phyloP scores from a whole-genome alignment of 768 basidiomycete species.

The Boletales sp. region DNA sequence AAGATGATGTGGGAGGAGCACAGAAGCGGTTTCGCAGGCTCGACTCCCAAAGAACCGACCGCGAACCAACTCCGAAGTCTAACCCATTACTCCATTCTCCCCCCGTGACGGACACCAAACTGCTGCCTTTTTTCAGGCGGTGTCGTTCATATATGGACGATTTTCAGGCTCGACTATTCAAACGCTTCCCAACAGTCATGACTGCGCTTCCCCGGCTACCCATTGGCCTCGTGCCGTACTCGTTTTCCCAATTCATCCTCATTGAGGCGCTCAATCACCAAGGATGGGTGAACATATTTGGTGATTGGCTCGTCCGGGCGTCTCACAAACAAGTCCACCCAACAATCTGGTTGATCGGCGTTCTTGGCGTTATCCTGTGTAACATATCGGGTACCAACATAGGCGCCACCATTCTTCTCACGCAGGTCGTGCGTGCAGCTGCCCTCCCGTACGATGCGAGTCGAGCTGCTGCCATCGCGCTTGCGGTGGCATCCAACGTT shows the following conservation, averaged over 20 bases:
- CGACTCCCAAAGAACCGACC: too few species aligned
- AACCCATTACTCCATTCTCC: too few species aligned
- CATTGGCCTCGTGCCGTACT: conserved; percentile 82
- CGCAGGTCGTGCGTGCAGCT: conserved; percentile 66
- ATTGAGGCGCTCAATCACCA: conserved; percentile 77
- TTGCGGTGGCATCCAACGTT: conserved; percentile 85
- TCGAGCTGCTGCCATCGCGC: conserved; percentile 61
- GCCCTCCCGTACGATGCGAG: conserved; percentile 29
- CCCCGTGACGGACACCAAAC: neutral
- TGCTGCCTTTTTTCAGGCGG: neutral
- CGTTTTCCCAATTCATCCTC: conserved; percentile 92
- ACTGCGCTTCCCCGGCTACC: conserved; percentile 68
- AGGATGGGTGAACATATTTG: conserved; percentile 88
- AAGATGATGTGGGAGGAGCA: too few species aligned
- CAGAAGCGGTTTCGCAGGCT: too few species aligned
- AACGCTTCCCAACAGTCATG: conserved; percentile 72
- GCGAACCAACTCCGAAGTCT: too few species aligned
- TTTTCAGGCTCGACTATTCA: conserved; percentile 10
- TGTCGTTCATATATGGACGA: neutral
- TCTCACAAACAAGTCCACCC: conserved; percentile 41
- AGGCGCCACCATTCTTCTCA: conserved; percentile 85
- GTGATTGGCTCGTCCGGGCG: conserved; percentile 55
- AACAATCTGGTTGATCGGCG: conserved; percentile 64
- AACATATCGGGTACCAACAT: conserved; percentile 89
- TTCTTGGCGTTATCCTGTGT: conserved; percentile 70